A percentile compares a stretch with the other conserved stretches of the same genome.
Evolutionary conservation across 148 eudicot genomes (phyloP).

Genomic region (Gaultheria prostrata): DNA sequence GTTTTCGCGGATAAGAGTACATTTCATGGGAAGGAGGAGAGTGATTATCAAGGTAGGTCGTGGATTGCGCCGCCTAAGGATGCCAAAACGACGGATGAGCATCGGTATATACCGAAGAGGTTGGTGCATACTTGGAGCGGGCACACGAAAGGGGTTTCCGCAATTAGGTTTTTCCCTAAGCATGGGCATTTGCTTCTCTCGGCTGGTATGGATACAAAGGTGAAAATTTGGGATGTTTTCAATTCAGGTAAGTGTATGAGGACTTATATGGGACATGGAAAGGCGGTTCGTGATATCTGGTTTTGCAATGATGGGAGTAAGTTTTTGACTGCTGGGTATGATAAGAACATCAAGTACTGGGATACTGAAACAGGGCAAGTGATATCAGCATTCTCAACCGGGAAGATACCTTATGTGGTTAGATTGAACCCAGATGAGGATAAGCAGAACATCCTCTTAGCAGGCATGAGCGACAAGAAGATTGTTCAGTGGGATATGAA

Average conservation of each 20-base stretch:
- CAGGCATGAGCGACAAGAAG: conserved; percentile 98
- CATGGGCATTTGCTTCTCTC: conserved; percentile 84
- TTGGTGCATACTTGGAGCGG: conserved; percentile 94
- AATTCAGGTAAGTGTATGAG: conserved; percentile 94
- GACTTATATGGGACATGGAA: conserved; percentile 90
- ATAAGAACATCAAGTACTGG: conserved; percentile 96
- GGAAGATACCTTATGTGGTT: conserved; percentile 92
- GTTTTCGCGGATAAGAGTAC: conserved; percentile 64
- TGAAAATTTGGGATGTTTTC: conserved; percentile 93
- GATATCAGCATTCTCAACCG: conserved; percentile 84
- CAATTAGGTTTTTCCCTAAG: conserved; percentile 86
- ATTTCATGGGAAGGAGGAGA: conserved; percentile 93
- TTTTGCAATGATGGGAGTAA: conserved; percentile 85
- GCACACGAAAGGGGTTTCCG: conserved; percentile 88
- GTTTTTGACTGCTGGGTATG: conserved; percentile 90
- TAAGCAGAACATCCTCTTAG: conserved; percentile 90
- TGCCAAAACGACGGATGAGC: conserved; percentile 66
- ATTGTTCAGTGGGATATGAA: conserved; percentile 98
- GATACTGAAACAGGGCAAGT: conserved; percentile 96
- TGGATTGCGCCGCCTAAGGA: conserved; percentile 95
- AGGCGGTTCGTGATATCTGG: conserved; percentile 86
- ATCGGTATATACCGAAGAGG: conserved; percentile 90
- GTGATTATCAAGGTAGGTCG: conserved; percentile 88
- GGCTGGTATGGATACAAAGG: conserved; percentile 85
- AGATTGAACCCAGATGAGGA: conserved; percentile 94